Base-by-base conservation (phyloP, 768 basidiomycete genomes). In the Lentinula sp. region DNA sequence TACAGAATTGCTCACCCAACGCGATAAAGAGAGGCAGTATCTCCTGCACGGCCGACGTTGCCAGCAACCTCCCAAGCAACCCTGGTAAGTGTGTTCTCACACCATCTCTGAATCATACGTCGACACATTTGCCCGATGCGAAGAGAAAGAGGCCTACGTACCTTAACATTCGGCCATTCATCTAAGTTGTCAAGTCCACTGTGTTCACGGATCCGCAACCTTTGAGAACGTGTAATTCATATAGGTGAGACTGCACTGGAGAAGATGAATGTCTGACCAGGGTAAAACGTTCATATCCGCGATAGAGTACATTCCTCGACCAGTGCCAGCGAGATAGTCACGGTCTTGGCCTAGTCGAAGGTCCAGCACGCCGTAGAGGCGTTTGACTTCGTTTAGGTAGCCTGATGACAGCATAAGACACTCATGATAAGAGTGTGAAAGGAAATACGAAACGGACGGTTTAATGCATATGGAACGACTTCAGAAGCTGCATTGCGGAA, bases 331-430 rank as follows among this genome's bases (percentile, higher is more conserved):
- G 4, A 16, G 95, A 83, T 70, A 81, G 95, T 43, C 93, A 91
- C n/a, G 89, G 81, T 58, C 78, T 82, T 49, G 77, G 71, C 21
- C 21, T 23, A 95, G 81, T 23, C 88, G 84, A 53, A 86, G 84
- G 67, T 95, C 85, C 48, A 95, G 81, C 3, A 95, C 94, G 18
- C 83, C 76, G 69, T 89, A 94, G 28, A 95, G 79, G 23, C 95
- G 84, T 65, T 84, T 85, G 3, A 91, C 90, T 78, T 96, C 95
- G 31, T 91, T 84, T 18, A 76, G 65, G 73, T 91, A 56, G 21
- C 37, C 55, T 65, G 15, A 23, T 2, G 10, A 7, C 32, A 52
- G 31, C 2, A 34, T 13, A 94, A 55, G 92, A 85, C 84, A 73
- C 8, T 28, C 28, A 4, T 28, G 28, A 28, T 28, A 28, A 28